These are phyloP conservation scores for Cucurbita maxima DNA, from an alignment of 306 rosid genomes.

Conservation along the genomic window DNA sequence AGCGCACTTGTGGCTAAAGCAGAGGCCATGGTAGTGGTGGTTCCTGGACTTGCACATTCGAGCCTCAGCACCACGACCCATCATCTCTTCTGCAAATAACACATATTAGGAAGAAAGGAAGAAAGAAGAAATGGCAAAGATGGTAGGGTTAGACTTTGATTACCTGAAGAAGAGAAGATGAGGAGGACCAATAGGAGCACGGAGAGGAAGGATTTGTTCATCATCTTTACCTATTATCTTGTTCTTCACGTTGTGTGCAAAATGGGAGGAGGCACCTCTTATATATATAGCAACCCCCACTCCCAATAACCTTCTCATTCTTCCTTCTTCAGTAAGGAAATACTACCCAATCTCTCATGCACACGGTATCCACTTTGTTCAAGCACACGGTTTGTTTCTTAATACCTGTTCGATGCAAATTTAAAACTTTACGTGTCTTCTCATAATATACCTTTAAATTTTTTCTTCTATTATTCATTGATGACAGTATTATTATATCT, in stretches of 20 bases:
- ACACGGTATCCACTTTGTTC: no score
- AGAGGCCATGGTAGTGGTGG: constrained; percentile 26
- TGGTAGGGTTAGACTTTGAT: background rate
- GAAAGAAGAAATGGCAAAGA: no score
- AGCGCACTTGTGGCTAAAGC: constrained; percentile 25
- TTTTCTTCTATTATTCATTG: fast-evolving
- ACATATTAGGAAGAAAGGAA: no score
- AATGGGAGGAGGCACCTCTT: background rate
- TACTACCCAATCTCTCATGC: no score
- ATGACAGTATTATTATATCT: no score
- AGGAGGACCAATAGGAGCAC: background rate
- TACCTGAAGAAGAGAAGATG: background rate
- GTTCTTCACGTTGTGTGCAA: background rate
- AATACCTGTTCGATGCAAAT: no score
- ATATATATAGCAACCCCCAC: no score
- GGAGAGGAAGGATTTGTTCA: background rate
- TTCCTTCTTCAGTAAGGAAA: no score
- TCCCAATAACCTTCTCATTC: no score
- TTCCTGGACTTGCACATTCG: constrained; percentile 35
- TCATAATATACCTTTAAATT: no score
- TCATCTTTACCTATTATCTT: background rate
- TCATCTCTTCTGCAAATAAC: constrained; percentile 17
- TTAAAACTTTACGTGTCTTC: no score
- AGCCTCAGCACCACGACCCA: constrained; percentile 19
- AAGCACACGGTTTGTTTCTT: no score